phyloP scores from a whole-genome alignment of 768 basidiomycete species.

The Termitomyces sp. region DNA sequence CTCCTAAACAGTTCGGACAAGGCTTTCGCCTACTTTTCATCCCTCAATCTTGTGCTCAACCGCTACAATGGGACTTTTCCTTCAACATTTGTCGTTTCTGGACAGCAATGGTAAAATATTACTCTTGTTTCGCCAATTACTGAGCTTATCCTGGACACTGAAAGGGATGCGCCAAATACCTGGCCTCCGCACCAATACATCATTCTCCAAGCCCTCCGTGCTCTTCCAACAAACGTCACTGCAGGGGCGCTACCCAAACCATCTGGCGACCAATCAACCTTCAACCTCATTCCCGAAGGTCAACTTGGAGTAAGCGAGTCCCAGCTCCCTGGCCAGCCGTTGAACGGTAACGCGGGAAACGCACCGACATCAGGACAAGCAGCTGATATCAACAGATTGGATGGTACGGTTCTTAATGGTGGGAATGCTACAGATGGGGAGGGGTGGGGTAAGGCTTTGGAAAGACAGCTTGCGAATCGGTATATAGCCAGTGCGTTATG shows the following conservation, averaged over 20 bases:
- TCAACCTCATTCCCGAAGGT: conserved; percentile 67
- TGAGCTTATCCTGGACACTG: not conserved
- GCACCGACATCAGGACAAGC: conserved; percentile 47
- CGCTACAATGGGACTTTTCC: conserved; percentile 89
- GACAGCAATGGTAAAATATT: conserved; percentile 68
- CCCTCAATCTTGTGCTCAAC: conserved; percentile 74
- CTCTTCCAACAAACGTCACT: conserved; percentile 72
- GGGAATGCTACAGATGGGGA: conserved; percentile 58
- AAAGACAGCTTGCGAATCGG: conserved; percentile 78
- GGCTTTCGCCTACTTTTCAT: conserved; percentile 70
- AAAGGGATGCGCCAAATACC: conserved; percentile 80
- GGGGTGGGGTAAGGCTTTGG: conserved; percentile 61
- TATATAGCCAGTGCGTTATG: conserved; percentile 83
- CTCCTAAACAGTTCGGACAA: conserved; percentile 51
- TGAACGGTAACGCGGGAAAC: conserved; percentile 34
- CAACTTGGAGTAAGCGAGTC: conserved; percentile 77
- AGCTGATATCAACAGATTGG: conserved; percentile 58
- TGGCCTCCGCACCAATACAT: conserved; percentile 91
- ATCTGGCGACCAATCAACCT: conserved; percentile 50
- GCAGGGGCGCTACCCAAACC: conserved; percentile 50
- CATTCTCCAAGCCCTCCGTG: conserved; percentile 68
- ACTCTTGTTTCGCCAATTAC: not conserved
- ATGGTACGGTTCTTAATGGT: conserved; percentile 60
- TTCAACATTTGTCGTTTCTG: conserved; percentile 71
- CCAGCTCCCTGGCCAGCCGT: conserved; percentile 66